A percentile compares a stretch with the other conserved stretches of the same genome.
phyloP scores from a whole-genome alignment of 2,329 filamentous ascomycete species.

The Trichoderma sp. region DNA sequence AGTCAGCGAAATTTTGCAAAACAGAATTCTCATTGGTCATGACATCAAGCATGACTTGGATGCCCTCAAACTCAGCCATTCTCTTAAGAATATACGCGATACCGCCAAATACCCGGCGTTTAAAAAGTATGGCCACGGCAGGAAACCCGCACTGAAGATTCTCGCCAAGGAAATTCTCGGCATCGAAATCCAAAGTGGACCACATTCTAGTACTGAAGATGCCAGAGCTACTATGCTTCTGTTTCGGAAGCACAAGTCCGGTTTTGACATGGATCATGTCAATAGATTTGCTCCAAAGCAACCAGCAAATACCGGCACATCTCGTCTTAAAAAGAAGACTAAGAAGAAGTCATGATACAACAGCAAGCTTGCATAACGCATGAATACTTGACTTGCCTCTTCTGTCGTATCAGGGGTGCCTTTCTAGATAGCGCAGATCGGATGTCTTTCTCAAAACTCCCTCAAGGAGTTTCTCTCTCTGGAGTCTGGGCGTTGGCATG shows the following conservation, averaged over 20 bases:
- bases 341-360: constrained; percentile 35
- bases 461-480: constrained; percentile 60
- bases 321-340: constrained; percentile 39
- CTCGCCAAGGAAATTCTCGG: constrained; percentile 57
- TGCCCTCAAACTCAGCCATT: constrained; percentile 74
- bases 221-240: constrained; percentile 87
- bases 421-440: background rate
- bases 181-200: constrained; percentile 60
- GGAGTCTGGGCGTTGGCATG: constrained; percentile 67
- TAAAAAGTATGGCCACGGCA: constrained; percentile 63
- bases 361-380: background rate
- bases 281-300: constrained; percentile 56
- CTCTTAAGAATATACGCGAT: constrained; percentile 75
- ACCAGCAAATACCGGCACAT: constrained; percentile 16
- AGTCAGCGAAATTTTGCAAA: constrained; percentile 66
- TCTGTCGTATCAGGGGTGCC: constrained; percentile 50
- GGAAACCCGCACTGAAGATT: constrained; percentile 63
- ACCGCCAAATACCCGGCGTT: constrained; percentile 77
- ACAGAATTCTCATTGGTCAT: constrained; percentile 76
- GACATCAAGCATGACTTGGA: constrained; percentile 76
- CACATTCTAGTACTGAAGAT: constrained; percentile 71
- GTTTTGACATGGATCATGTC: constrained; percentile 78
- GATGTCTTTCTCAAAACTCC: background rate
- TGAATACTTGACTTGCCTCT: constrained; percentile 62
- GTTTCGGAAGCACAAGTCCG: constrained; percentile 77